Conservation (phyloP, 2,329 filamentous ascomycete genomes). For the Alternaria solani region DNA sequence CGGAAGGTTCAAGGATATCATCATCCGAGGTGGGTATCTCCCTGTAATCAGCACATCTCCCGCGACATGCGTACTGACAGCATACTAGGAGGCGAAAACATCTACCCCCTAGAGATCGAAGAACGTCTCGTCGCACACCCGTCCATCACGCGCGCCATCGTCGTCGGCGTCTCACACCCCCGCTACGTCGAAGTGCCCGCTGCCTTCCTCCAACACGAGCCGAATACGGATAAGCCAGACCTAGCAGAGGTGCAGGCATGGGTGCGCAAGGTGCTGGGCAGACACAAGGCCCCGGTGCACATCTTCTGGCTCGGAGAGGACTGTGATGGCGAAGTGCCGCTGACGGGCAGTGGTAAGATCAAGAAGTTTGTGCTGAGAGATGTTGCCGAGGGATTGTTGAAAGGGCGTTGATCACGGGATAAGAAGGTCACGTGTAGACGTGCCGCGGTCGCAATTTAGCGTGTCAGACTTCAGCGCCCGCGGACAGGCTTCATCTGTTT, state of each 20-base stretch:
- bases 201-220: conserved; percentile 63
- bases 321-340: conserved; percentile 48
- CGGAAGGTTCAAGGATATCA: conserved; percentile 80
- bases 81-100: conserved; percentile 48
- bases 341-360: conserved; percentile 57
- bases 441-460: conserved; percentile 1
- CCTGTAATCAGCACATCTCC: background rate
- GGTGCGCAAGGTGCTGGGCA: conserved; percentile 49
- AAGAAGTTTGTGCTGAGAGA: conserved; percentile 52
- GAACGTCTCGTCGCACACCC: conserved; percentile 73
- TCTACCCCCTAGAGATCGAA: conserved; percentile 76
- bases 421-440: background rate
- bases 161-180: conserved; percentile 73
- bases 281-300: conserved; percentile 68
- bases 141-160: conserved; percentile 68
- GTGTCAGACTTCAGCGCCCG: background rate
- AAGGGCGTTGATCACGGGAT: conserved; percentile 7
- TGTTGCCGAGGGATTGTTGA: conserved; percentile 37
- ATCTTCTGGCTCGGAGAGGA: conserved; percentile 76
- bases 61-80: background rate
- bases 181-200: conserved; percentile 78
- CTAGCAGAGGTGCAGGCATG: conserved; percentile 49
- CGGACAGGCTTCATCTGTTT: background rate
- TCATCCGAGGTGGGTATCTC: conserved; percentile 67
- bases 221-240: conserved; percentile 31